Base-by-base conservation (phyloP, 176 grass and related monocot species). In the Tuctoria greenei region DNA sequence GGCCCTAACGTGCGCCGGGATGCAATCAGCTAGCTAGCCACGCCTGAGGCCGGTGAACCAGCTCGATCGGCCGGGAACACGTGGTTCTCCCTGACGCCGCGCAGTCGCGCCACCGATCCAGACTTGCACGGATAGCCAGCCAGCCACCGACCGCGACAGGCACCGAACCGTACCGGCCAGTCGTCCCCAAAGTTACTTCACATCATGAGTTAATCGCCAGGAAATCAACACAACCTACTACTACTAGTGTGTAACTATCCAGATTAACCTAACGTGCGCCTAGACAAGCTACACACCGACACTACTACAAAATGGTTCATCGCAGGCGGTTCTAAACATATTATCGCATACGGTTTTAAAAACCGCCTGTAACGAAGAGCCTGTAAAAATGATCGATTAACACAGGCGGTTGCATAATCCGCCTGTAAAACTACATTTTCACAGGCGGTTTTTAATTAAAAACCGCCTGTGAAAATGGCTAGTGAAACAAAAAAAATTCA, bases 141-240 rank as follows among this genome's bases (percentile, higher is more conserved):
- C 64, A 59, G 37, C 40, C 45, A 73, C 16, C 72, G 68, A 87
- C 68, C 61, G 74, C 78, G 85, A 83, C 85, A 61, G 61, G 79
- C 45, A 51, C 74, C 79, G 34, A 73, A 78, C 85, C 51, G 73
- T 78, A 73, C 79, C 79, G 21, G 9, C 55, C 21, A 7, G 21
- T 26, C 61, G 21, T 26, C 61, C 39, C 31, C 28, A 26, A 79
- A 59, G 20, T 11, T 66, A 65, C 16, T 5, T 1, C 55, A 2
- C 26, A 54, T 2, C 6, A 4, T 3, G 8, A 27, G 38, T 56
- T n/a, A 8, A 23, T 26, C 40, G 7, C 59, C 6, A 37, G 17
- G 42, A 47, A 45, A 59, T 14, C 28, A 24, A 47, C 26, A 1
- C 40, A n/a, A 1, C 16, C 56, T 10, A 73, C 24, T 23, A 55